Evolutionary conservation across 2,329 filamentous ascomycete species (phyloP), one percentile per base, ranked within the genome.

Genomic region (Paecilomyces sp.): DNA sequence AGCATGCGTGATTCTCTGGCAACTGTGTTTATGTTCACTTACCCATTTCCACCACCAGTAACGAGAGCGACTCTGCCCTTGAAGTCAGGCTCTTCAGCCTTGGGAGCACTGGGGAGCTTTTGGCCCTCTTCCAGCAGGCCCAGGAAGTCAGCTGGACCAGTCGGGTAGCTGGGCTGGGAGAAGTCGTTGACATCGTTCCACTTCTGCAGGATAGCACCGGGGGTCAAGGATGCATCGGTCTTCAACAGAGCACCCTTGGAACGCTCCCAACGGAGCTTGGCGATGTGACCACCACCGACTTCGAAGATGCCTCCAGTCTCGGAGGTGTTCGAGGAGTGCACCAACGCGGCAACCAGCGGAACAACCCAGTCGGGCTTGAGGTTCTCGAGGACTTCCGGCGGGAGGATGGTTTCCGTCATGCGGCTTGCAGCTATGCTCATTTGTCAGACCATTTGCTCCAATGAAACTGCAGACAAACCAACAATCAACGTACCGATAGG

Each of bases 351-450:
- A 33, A 97, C 94, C 51, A 97, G 82, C 36, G 94, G 94, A 54
- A 97, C 92, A 62, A 97, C 87, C 92, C 92, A 97, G 63, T 96
- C 91, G 54, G 94, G 94, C 82, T 90, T 92, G 64, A 96, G 83
- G 72, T 86, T 88, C 67, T 88, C 87, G 67, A 97, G 83, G 47
- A 96, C 84, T 72, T 97, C 92, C n/a, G 91, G 91, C 34, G 92
- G 92, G 91, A 97, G 93, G 66, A 97, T 84, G 18, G 93, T 97
- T 75, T 92, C 86, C 52, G 92, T 97, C 92, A 97, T 95, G 74
- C 93, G 88, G 79, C 90, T 94, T 62, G 92, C 94, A 67, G 93
- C 93, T 85, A 61, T 7, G 25, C 7, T 28, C 31, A 57, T 6
- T 41, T n/a, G 55, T 63, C 55, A 65, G 54, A 15, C 36, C 22